phyloP scores from a whole-genome alignment of 441 rosid species.

The Cnidoscolus chayamansa region DNA sequence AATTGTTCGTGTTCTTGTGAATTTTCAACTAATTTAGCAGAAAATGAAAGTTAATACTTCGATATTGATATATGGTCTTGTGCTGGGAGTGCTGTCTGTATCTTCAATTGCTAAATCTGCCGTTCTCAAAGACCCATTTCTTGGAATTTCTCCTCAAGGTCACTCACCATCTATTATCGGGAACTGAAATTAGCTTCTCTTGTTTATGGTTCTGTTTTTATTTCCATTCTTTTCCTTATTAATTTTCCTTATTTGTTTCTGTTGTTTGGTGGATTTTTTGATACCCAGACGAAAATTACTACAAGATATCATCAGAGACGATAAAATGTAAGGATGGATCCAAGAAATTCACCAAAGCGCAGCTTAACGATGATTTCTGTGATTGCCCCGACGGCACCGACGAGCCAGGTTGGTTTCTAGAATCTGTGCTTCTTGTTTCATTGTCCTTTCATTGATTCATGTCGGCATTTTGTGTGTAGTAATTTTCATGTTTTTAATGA shows the following conservation, averaged over 20 bases:
- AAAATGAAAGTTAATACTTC: slow-evolving; percentile 18
- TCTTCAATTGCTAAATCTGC: slow-evolving; percentile 44
- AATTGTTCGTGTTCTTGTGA: not conserved
- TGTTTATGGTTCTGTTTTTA: not conserved
- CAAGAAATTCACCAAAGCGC: slow-evolving; percentile 62
- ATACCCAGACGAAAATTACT: slow-evolving; percentile 63
- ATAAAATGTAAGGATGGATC: slow-evolving; percentile 88
- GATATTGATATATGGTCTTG: not conserved
- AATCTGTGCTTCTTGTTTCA: not conserved
- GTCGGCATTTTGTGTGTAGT: not conserved
- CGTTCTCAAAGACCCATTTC: slow-evolving; percentile 43
- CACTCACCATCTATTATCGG: not conserved
- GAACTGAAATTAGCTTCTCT: not conserved
- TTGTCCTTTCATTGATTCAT: not conserved
- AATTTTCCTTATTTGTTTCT: not conserved
- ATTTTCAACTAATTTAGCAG: not conserved
- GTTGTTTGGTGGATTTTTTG: not conserved
- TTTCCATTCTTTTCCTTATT: not conserved
- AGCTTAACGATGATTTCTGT: slow-evolving; percentile 90
- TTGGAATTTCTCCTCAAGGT: slow-evolving; percentile 35
- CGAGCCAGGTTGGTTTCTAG: slow-evolving; percentile 59
- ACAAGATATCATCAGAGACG: slow-evolving; percentile 39
- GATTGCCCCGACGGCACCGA: slow-evolving; percentile 90
- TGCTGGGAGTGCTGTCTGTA: slow-evolving; percentile 26
- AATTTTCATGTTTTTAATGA: not conserved